A percentile compares a stretch with the other conserved stretches of the same genome.
Conservation (phyloP, 768 basidiomycete species). For the Dentipellis fragilis region DNA sequence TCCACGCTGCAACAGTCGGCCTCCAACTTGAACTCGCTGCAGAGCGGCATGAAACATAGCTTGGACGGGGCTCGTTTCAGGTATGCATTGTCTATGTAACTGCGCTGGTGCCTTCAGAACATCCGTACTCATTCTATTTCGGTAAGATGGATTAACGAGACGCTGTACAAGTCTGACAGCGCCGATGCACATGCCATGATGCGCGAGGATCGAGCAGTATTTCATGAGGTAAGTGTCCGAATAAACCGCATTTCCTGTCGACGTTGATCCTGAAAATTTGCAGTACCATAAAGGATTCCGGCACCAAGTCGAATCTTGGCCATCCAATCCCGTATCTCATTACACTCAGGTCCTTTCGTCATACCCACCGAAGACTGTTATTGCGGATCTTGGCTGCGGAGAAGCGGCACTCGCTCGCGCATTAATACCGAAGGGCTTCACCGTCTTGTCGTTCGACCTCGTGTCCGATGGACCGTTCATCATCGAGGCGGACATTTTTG, state of each 20-base stretch:
- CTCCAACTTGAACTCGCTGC: conserved; percentile 52
- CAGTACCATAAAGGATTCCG: conserved; percentile 94
- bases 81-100: conserved; percentile 25
- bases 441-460: conserved; percentile 73
- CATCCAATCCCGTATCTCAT: conserved; percentile 82
- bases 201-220: conserved; percentile 71
- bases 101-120: not conserved
- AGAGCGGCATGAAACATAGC: conserved; percentile 68
- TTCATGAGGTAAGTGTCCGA: conserved; percentile 55
- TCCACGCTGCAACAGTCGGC: not conserved
- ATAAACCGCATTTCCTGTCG: not conserved
- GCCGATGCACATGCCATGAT: conserved; percentile 69
- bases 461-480: conserved; percentile 69
- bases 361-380: conserved; percentile 57
- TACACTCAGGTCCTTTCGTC: conserved; percentile 58
- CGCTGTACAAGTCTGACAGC: conserved; percentile 81
- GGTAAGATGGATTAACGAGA: conserved; percentile 81
- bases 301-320: conserved; percentile 87
- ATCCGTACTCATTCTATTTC: not conserved
- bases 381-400: conserved; percentile 93
- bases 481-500: conserved; percentile 83
- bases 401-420: conserved; percentile 80
- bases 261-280: conserved; percentile 2
- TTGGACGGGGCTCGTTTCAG: conserved; percentile 84
- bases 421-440: conserved; percentile 58